Percentiles rank a stretch among this genome's conserved stretches.
Evolutionary conservation across 768 basidiomycete genomes (phyloP).

Genomic region (Serendipita vermifera): DNA sequence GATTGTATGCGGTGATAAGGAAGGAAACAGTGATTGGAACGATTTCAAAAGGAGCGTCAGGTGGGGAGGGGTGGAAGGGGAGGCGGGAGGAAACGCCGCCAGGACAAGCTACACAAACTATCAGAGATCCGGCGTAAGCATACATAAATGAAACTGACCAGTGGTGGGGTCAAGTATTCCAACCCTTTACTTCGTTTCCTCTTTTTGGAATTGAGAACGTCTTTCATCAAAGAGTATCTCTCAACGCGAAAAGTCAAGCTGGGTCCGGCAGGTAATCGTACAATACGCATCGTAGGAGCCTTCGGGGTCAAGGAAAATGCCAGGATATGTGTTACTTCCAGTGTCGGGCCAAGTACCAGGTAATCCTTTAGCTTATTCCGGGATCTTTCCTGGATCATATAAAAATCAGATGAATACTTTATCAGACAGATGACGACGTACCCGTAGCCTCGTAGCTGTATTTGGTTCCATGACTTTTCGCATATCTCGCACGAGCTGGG

Average conservation of each 20-base stretch:
- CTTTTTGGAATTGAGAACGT: constrained; percentile 53
- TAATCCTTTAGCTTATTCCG: constrained; percentile 90
- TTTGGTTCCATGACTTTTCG: constrained; percentile 97
- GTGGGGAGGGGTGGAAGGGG: constrained; percentile 65
- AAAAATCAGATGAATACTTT: constrained; percentile 12
- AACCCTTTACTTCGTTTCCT: constrained; percentile 62
- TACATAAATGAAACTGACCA: constrained; percentile 41
- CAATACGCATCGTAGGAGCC: constrained; percentile 74
- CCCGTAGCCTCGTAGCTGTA: constrained; percentile 79
- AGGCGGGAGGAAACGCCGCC: constrained; percentile 68
- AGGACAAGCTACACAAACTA: constrained; percentile 60
- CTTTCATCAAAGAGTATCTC: constrained; percentile 83
- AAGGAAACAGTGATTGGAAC: constrained; percentile 92
- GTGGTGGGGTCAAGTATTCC: constrained; percentile 83
- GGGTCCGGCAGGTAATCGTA: constrained; percentile 80
- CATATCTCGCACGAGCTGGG: constrained; percentile 84
- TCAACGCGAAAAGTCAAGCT: constrained; percentile 89
- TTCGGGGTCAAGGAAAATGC: constrained; percentile 80
- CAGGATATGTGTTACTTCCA: constrained; percentile 84
- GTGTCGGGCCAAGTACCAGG: constrained; percentile 76
- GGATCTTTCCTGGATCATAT: constrained; percentile 59
- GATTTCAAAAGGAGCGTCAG: constrained; percentile 86
- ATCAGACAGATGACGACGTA: constrained; percentile 16
- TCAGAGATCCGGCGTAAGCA: not conserved
- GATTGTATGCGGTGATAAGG: constrained; percentile 69